Conservation (phyloP, 2,329 filamentous ascomycete genomes). For the Ceratocystis colombiana region DNA sequence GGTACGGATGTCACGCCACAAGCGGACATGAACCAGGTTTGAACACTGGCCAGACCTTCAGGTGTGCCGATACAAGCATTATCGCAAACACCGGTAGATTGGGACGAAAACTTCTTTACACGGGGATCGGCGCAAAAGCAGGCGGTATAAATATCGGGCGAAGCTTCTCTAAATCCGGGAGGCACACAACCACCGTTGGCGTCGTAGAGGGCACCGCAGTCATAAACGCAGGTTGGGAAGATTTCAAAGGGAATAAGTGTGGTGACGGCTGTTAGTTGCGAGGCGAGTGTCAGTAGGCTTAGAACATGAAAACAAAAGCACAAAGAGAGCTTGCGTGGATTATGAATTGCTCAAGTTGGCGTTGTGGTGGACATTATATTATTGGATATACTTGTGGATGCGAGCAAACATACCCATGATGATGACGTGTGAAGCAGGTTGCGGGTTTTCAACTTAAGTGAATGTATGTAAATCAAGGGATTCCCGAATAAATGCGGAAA, state of each 20-base stretch:
- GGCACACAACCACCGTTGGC: constrained; percentile 64
- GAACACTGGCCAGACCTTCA: constrained; percentile 45
- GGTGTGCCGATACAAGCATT: constrained; percentile 40
- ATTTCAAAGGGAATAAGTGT: constrained; percentile 48
- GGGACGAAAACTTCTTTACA: constrained; percentile 49
- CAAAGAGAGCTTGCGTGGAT: not conserved
- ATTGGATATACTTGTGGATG: not conserved
- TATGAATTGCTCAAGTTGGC: not conserved
- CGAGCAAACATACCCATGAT: constrained; percentile 19
- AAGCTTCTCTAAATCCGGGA: constrained; percentile 32
- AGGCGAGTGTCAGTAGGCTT: constrained; percentile 1
- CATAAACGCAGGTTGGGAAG: constrained; percentile 52
- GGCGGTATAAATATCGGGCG: constrained; percentile 46
- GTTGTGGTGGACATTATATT: not conserved
- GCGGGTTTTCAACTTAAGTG: not conserved
- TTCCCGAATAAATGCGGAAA: no score
- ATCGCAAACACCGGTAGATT: constrained; percentile 52
- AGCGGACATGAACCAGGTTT: constrained; percentile 59
- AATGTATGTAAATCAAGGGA: not conserved
- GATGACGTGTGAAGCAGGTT: not conserved
- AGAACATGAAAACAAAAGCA: not conserved
- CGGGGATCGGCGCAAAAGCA: constrained; percentile 64
- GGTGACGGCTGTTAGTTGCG: constrained; percentile 31
- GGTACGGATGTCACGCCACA: constrained; percentile 40
- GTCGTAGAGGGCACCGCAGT: constrained; percentile 53